Conservation (phyloP, 805 yeast species). For the Barnettozyma salicaria region DNA sequence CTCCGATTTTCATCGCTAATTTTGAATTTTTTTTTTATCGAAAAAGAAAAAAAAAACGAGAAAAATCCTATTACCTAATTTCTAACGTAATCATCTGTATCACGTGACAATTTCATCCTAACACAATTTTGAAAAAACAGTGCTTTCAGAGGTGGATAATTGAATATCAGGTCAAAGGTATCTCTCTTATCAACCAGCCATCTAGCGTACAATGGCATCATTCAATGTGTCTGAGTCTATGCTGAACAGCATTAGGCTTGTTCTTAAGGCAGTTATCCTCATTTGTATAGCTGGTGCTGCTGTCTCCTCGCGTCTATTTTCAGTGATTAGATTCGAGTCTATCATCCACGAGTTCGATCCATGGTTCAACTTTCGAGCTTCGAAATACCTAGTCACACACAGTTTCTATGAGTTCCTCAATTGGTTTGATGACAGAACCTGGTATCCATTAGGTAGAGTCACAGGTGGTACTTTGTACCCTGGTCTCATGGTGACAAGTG, state of each 20-base stretch:
- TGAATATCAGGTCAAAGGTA: not conserved
- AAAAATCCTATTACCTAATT: too few species aligned
- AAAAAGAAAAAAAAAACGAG: too few species aligned
- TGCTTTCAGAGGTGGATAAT: not conserved
- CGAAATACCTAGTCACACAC: constrained; percentile 80
- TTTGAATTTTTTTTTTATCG: too few species aligned
- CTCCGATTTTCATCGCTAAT: too few species aligned
- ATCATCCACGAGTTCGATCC: constrained; percentile 98
- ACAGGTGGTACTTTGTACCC: constrained; percentile 99
- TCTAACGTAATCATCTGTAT: too few species aligned
- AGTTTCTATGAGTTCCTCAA: constrained; percentile 88
- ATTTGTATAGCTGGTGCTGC: constrained; percentile 85
- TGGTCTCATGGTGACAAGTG: constrained; percentile 97
- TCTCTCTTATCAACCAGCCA: not conserved
- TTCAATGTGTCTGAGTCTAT: constrained; percentile 15
- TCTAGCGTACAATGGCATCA: constrained; percentile 6
- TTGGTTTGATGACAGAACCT: constrained; percentile 98
- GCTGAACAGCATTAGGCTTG: constrained; percentile 17
- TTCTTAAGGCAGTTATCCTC: constrained; percentile 59
- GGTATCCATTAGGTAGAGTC: constrained; percentile 99
- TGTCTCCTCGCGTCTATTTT: constrained; percentile 82
- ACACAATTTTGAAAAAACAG: constrained; percentile 2
- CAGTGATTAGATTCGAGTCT: constrained; percentile 93
- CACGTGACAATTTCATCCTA: too few species aligned
- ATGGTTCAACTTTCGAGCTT: constrained; percentile 94